Evolutionary conservation across 1,284 basidiomycete genomes (phyloP).

Genomic region (Heterobasidion occidentale): DNA sequence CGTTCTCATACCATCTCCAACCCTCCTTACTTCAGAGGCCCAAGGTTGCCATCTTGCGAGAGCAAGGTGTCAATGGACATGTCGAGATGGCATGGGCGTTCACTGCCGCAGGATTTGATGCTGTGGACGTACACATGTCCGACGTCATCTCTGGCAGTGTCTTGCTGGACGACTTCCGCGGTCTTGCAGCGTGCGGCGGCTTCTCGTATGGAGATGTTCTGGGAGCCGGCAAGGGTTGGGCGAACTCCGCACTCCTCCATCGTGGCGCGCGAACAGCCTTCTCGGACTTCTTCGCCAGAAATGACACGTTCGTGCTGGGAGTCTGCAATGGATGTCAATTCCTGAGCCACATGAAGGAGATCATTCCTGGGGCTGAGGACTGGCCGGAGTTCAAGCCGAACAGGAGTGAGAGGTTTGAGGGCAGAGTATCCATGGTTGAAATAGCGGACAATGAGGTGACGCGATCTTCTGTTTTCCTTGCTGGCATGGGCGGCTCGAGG

Average conservation of each 20-base stretch:
- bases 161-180: slow-evolving; percentile 67
- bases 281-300: slow-evolving; percentile 70
- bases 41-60: slow-evolving; percentile 91
- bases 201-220: slow-evolving; percentile 99
- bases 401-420: slow-evolving; percentile 87
- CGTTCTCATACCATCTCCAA: slow-evolving; percentile 44
- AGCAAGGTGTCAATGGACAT: slow-evolving; percentile 98
- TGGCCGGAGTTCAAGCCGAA: slow-evolving; percentile 96
- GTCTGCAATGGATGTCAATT: slow-evolving; percentile 99
- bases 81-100: slow-evolving; percentile 99
- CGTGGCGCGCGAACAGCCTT: slow-evolving; percentile 71
- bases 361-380: slow-evolving; percentile 78
- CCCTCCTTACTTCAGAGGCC: slow-evolving; percentile 49
- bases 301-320: slow-evolving; percentile 83
- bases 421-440: slow-evolving; percentile 75
- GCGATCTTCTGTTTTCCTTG: slow-evolving; percentile 73
- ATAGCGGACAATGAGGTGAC: slow-evolving; percentile 55
- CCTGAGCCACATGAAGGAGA: slow-evolving; percentile 79
- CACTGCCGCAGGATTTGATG: slow-evolving; percentile 86
- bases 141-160: slow-evolving; percentile 78
- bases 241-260: slow-evolving; percentile 87
- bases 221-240: slow-evolving; percentile 97
- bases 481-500: slow-evolving; percentile 80
- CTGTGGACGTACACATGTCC: slow-evolving; percentile 97
- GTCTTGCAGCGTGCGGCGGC: slow-evolving; percentile 93